Percentiles rank a stretch among this genome's conserved stretches.
Conservation (phyloP, 192 early-diverging fungal species). For the Backusella parvicylindrica region DNA sequence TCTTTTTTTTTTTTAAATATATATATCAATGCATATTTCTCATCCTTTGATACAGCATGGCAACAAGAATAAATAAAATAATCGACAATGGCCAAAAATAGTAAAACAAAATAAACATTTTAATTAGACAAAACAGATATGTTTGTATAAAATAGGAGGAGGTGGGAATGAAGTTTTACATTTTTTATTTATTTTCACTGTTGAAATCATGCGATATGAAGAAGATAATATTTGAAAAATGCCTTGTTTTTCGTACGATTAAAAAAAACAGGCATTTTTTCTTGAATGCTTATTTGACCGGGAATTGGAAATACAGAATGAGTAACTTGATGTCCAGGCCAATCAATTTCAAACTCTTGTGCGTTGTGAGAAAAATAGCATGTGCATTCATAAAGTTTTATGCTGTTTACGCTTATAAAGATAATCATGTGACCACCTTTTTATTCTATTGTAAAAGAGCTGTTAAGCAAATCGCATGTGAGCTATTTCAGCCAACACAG, state of each 20-base stretch:
- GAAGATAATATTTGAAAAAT: not conserved
- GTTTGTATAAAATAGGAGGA: not conserved
- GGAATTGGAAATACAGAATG: not conserved
- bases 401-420: not conserved
- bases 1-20: not conserved
- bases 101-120: not conserved
- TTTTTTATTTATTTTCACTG: not conserved
- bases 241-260: not conserved
- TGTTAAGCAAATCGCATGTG: not conserved
- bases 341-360: not conserved
- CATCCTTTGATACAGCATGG: not conserved
- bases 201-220: not conserved
- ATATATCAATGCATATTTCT: not conserved
- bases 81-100: not conserved
- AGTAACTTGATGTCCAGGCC: not conserved
- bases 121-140: too few species aligned
- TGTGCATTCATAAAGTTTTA: not conserved
- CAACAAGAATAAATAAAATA: not conserved
- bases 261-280: not conserved
- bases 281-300: not conserved
- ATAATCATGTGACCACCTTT: slow-evolving; percentile 5
- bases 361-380: slow-evolving; percentile 8
- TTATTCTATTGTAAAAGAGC: not conserved
- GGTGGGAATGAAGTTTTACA: not conserved
- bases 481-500: not conserved